Conservation (phyloP, 331 rosid species). For the Quercus phellos region DNA sequence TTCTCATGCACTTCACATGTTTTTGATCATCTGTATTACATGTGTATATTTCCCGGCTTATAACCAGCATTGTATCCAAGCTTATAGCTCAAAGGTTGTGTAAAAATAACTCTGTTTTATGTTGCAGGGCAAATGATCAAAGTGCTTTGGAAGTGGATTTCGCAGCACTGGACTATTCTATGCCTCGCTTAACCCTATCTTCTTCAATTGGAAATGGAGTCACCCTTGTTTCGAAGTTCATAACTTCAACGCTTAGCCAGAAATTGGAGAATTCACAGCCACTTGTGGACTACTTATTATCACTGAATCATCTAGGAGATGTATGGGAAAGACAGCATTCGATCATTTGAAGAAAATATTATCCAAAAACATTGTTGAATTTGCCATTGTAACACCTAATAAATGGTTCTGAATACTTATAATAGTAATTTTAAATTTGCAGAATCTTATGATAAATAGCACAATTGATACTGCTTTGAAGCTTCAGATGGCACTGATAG, state of each 20-base stretch:
- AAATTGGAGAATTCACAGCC: constrained; percentile 56
- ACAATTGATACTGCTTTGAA: constrained; percentile 50
- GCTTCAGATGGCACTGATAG: constrained; percentile 62
- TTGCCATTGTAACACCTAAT: neutral
- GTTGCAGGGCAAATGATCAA: constrained; percentile 74
- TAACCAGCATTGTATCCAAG: neutral
- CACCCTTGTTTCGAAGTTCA: constrained; percentile 49
- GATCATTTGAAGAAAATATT: neutral
- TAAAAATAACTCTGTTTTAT: constrained; percentile 13
- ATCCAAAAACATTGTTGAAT: neutral
- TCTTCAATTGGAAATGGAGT: constrained; percentile 89
- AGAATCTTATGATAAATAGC: constrained; percentile 71
- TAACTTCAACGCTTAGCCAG: constrained; percentile 49
- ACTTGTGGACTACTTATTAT: constrained; percentile 70
- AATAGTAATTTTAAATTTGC: constrained; percentile 22
- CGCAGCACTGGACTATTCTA: constrained; percentile 57
- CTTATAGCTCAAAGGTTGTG: neutral
- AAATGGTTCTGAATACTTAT: constrained; percentile 1
- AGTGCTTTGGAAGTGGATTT: constrained; percentile 81
- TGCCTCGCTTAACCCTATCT: constrained; percentile 62
- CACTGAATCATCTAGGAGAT: constrained; percentile 59
- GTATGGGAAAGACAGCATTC: constrained; percentile 36
- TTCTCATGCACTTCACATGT: neutral
- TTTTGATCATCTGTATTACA: neutral
- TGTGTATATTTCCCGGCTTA: too few relatives aligned